Percentiles rank a stretch among this genome's conserved stretches.
These are phyloP conservation scores for Chenopodium quinoa DNA, from an alignment of 148 eudicot genomes.

Conservation along the genomic window DNA sequence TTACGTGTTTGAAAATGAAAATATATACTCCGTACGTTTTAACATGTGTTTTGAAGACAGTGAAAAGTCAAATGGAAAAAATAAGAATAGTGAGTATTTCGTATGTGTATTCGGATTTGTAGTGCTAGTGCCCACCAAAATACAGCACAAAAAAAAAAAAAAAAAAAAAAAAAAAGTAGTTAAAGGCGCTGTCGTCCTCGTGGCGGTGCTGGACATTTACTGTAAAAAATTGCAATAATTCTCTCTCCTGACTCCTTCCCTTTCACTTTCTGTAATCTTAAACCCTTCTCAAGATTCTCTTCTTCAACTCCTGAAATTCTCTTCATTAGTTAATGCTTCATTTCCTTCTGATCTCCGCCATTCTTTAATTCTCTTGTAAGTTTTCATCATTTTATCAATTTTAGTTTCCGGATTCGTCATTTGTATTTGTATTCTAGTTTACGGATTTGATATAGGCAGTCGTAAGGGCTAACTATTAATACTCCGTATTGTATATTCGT, in stretches of 20 bases:
- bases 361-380: neutral
- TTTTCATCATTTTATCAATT: neutral
- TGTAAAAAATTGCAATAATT: neutral
- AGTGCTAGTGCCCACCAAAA: too few relatives aligned
- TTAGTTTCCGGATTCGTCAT: neutral
- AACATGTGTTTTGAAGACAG: too few relatives aligned
- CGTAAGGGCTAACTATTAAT: too few relatives aligned
- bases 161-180: too few relatives aligned
- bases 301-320: too few relatives aligned
- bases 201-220: constrained; percentile 15
- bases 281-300: neutral
- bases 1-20: too few relatives aligned
- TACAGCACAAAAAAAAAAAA: too few relatives aligned
- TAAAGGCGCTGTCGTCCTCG: constrained; percentile 20
- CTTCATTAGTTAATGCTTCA: neutral
- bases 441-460: neutral
- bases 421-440: neutral
- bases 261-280: constrained; percentile 6
- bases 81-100: too few relatives aligned
- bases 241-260: neutral
- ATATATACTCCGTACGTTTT: too few relatives aligned
- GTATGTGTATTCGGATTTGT: too few relatives aligned
- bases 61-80: too few relatives aligned
- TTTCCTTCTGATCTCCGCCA: constrained; percentile 10
- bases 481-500: too few relatives aligned